These are phyloP conservation scores for Tylopilus rubrobrunneus DNA, from an alignment of 768 basidiomycete genomes.

Conservation along the genomic window DNA sequence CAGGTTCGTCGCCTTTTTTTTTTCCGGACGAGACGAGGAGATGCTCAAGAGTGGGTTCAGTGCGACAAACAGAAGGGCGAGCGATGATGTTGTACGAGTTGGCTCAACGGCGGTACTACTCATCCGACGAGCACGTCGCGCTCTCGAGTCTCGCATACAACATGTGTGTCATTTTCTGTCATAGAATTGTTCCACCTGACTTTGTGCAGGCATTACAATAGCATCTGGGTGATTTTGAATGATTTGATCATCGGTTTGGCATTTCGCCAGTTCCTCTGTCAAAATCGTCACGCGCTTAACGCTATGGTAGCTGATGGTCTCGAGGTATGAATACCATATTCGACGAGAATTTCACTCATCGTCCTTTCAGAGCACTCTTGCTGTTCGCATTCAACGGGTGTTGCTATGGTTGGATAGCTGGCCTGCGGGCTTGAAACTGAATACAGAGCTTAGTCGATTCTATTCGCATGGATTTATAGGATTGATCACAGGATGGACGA, in stretches of 20 bases:
- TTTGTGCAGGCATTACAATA: constrained; percentile 75
- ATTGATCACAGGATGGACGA: constrained; percentile 64
- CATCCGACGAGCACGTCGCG: constrained; percentile 31
- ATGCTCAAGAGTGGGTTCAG: constrained; percentile 28
- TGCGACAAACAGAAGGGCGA: constrained; percentile 60
- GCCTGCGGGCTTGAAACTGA: constrained; percentile 95
- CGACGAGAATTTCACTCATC: neutral
- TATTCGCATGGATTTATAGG: constrained; percentile 70
- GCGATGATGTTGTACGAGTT: constrained; percentile 41
- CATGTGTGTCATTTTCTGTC: constrained; percentile 39
- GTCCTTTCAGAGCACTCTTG: constrained; percentile 19
- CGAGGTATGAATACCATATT: constrained; percentile 34
- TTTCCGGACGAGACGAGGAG: neutral
- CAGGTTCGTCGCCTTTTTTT: no score
- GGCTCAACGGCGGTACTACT: constrained; percentile 35
- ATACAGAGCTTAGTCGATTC: constrained; percentile 87
- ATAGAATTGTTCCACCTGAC: neutral
- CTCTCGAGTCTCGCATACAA: constrained; percentile 60
- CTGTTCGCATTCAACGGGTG: constrained; percentile 41
- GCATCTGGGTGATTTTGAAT: constrained; percentile 86
- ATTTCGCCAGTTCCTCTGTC: constrained; percentile 64
- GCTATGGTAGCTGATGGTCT: constrained; percentile 32
- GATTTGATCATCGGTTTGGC: constrained; percentile 84
- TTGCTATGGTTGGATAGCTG: constrained; percentile 89
- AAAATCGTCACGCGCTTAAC: constrained; percentile 55